Evolutionary conservation across 2,329 filamentous ascomycete species (phyloP), one percentile per base, ranked within the genome.

Genomic region (Aureobasidium sp.): DNA sequence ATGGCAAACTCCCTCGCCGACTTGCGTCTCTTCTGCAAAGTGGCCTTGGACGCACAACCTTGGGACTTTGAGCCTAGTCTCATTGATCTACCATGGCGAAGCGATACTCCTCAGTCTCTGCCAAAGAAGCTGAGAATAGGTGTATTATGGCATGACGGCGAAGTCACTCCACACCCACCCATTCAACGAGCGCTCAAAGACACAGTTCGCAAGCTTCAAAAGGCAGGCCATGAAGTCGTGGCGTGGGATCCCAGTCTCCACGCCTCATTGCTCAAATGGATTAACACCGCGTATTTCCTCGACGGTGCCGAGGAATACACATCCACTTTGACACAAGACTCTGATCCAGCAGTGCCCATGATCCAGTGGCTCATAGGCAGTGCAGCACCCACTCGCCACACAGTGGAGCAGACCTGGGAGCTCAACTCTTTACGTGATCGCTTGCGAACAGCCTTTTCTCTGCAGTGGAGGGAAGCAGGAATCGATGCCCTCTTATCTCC

Each of bases 151-250:
- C 77, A 86, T 70, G 87, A 90, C 69, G 82, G 81, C 10, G 77
- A 84, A 56, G 86, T 88, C 4, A 78, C 72, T 5, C 87, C 87
- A 0, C 87, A 88, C 56, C 86, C 87, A 3, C 87, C 87, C 0
- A 79, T 89, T 3, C 73, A 77, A 0, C 78, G 85, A 5, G 86
- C 84, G 0, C 70, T 89, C 9, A 71, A 76, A 52, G 78, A 83
- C 50, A 77, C 83, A 0, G 80, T 80, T 0, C 76, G 78, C 13
- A 80, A 81, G 69, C 65, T 88, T 63, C 74, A 67, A 65, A 72
- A 62, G 15, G 76, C 79, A 37, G 76, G 81, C 20, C 77, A 84
- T 66, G 78, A 86, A 47, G 69, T 87, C 62, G 74, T 86, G 3
- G 78, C 84, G 3, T 82, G 84, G 79, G 71, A 82, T 67, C 72